Base-by-base conservation (phyloP, 805 yeast genomes). In the Barnettozyma sucrosica region DNA sequence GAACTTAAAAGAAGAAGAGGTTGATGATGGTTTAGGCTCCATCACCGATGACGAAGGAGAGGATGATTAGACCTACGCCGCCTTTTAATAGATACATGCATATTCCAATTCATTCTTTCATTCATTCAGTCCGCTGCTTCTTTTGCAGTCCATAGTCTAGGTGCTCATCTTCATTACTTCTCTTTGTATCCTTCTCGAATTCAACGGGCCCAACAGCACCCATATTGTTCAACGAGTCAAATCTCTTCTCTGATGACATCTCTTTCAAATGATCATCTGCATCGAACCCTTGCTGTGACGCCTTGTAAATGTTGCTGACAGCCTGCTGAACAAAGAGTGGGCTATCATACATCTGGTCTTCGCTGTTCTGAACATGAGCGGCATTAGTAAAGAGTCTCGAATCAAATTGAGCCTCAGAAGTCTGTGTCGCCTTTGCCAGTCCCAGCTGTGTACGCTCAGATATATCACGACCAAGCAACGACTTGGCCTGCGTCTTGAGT, bases 311-410 rank as follows among this genome's bases (percentile, higher is more conserved):
- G 44, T 68, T 71, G 41, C 71, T 70, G 7, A 79, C 64, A 5
- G 75, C 79, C 46, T 74, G 77, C 46, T 77, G 79, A 3, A 70
- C 75, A 34, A 82, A 83, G 23, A 84, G 61, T 1, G 88, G 81
- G 44, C 62, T 70, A 51, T 80, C 84, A 55, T 83, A 83, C 3
- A 79, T 65, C 55, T 75, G 80, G 44, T 74, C 81, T 24, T 70
- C 76, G 38, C 66, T 58, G 23, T 60, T 61, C 19, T 62, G 57
- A 1, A 69, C 58, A 34, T 70, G 70, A 2, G 77, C 64, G 2
- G 76, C 76, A 25, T 70, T 71, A 9, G 76, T 62, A 52, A 73
- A 82, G 30, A 84, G 60, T 26, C 86, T 69, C 0, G 86, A 71
- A 56, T 84, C 92, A 54, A 78, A 79, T 44, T 71, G 71, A 3